phyloP scores from a whole-genome alignment of 1,284 basidiomycete species.

The Leccinum olivaceoglutinosum region DNA sequence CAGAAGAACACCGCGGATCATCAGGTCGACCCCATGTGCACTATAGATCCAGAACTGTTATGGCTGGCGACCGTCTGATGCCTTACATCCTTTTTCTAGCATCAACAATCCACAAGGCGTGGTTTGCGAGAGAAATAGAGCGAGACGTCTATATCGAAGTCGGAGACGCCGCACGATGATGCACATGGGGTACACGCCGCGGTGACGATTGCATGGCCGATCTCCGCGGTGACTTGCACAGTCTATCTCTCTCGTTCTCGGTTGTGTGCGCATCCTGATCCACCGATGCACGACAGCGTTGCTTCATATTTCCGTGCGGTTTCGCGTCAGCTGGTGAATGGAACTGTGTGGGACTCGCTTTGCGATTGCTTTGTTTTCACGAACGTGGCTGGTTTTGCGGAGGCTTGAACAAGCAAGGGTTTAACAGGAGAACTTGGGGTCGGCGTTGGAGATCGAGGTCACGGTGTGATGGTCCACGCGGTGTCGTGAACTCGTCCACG shows the following conservation, averaged over 20 bases:
- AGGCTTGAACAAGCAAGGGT: not conserved
- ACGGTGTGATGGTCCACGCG: constrained; percentile 14
- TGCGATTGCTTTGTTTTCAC: not conserved
- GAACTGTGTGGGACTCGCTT: constrained; percentile 10
- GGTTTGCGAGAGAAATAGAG: not conserved
- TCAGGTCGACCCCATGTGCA: too few relatives aligned
- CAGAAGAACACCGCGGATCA: too few relatives aligned
- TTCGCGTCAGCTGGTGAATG: not conserved
- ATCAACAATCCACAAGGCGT: not conserved
- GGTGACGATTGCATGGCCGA: constrained; percentile 25
- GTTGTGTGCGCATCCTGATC: constrained; percentile 6
- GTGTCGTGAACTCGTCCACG: constrained; percentile 21
- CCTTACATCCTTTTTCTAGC: not conserved
- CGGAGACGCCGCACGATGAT: constrained; percentile 13
- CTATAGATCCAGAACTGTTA: not conserved
- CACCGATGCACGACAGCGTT: constrained; percentile 1
- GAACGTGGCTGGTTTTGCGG: not conserved
- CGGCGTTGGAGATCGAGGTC: constrained; percentile 20
- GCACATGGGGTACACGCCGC: constrained; percentile 7
- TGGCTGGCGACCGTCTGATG: not conserved
- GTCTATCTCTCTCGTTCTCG: constrained; percentile 3
- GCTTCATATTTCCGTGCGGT: constrained; percentile 3
- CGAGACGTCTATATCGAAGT: not conserved
- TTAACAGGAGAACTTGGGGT: constrained; percentile 14
- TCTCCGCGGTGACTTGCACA: constrained; percentile 28